Base-by-base conservation (phyloP, 108 stramenopile genomes). In the Pinguiococcus pyrenoidosus region DNA sequence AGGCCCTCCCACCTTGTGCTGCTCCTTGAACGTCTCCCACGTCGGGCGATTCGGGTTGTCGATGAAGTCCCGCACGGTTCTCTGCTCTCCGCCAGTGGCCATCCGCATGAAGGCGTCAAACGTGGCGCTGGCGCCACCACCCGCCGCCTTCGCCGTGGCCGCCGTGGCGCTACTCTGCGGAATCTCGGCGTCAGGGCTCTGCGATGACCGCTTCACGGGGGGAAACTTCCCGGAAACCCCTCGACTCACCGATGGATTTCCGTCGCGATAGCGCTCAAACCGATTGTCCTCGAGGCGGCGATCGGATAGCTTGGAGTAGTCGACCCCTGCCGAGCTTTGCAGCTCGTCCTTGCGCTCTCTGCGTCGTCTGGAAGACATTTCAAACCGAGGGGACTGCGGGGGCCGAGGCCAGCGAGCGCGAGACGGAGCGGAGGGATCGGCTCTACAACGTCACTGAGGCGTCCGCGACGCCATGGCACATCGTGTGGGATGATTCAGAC, bases 11-110 rank as follows among this genome's bases (percentile, higher is more conserved):
- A n/a, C n/a, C n/a, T n/a, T n/a, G n/a, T n/a, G 4, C 30, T 85
- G 87, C 59, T 89, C 87, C 56, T 92, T 88, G 65, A 90, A 96
- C 40, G 88, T 82, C 47, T 96, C 93, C 93, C 93, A 96, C 4
- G 89, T 89, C 6, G 89, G 87, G 16, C 93, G 77, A 59, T 92
- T 90, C 29, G 80, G 67, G 69, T 96, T 90, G 35, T 81, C 80
- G 26, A 96, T 70, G 56, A 89, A 90, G 49, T 96, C 83, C 4
- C 77, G 75, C 32, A 96, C 85, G 21, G 87, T 89, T 30, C 93
- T 74, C 44, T 84, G 82, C 41, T 80, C 85, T 47, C 75, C 70
- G 12, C 93, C 93, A 4, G 89, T 64, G 71, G 86, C 78, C 44
- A 95, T 50, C 35, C 93, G 56, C 68, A 87, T 68, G 14, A 95